Conservation (phyloP, 306 rosid species). For the Adenanthera pavonina region DNA sequence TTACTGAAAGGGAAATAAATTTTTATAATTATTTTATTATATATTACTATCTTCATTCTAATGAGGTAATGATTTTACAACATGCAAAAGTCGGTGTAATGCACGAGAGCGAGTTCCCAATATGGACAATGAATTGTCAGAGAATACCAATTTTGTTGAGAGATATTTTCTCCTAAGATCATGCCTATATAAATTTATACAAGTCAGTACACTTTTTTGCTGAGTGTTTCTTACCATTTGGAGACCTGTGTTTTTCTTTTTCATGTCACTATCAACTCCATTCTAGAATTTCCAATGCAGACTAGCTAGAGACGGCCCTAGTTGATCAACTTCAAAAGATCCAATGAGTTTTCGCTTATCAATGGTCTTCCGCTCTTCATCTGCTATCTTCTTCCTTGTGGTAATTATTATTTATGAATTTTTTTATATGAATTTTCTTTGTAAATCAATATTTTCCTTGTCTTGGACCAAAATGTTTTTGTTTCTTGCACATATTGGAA, state of each 20-base stretch:
- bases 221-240: neutral
- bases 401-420: neutral
- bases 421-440: neutral
- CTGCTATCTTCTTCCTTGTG: neutral
- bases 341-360: slow-evolving; percentile 18
- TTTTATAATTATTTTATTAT: neutral
- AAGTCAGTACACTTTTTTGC: neutral
- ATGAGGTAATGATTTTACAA: neutral
- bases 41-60: neutral
- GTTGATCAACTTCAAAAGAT: neutral
- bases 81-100: neutral
- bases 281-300: neutral
- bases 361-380: slow-evolving; percentile 23
- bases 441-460: neutral
- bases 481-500: neutral
- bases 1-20: neutral
- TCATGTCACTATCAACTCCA: neutral
- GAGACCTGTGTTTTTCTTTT: neutral
- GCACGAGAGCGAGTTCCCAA: neutral
- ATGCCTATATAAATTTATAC: neutral
- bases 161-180: slow-evolving; percentile 15
- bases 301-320: neutral
- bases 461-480: neutral
- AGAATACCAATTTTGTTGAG: neutral
- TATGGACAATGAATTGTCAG: neutral